Evolutionary conservation across 2,329 filamentous ascomycete species (phyloP), one percentile per base, ranked within the genome.

Genomic region (Colletotrichum liaoningense): DNA sequence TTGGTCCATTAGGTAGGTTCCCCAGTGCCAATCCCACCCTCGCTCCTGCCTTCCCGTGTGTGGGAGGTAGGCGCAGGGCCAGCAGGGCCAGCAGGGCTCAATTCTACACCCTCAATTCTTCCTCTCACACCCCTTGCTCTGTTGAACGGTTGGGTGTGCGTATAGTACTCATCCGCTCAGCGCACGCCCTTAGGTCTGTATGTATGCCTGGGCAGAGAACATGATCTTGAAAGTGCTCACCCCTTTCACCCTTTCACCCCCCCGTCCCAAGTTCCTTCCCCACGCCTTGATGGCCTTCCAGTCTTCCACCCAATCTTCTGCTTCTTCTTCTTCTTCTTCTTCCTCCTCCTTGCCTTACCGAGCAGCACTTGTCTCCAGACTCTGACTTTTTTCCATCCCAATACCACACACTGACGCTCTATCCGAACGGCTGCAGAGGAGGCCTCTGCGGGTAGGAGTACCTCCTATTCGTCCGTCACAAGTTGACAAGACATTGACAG

Each of bases 51-150:
- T 72, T 69, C 69, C 69, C 64, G 64, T 55, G 42, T 35, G 52
- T 59, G 59, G 60, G 58, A 69, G 58, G 57, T n/a, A 64, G 54
- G 66, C 42, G 70, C 49, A 65, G 63, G 63, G 52, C 24, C 30
- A 24, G 49, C 62, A 64, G 30, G 70, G 54, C 69, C 54, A 62
- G 67, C 69, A 70, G 67, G 70, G 70, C 70, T 73, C 65, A 56
- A 65, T 52, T 14, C 8, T 46, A 73, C 70, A 67, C 70, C 63
- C 67, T 33, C 22, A 42, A 42, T 49, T 33, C 30, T 26, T n/a
- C 30, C 11, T 26, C n/a, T 30, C 16, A 3, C 19, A 57, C 46
- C 63, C 63, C 52, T 28, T 6, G 7, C 42, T 22, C 19, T 22
- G 19, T 7, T n/a, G 7, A 4, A 22, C 19, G 19, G 8, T 9